These are phyloP conservation scores for Alternaria ethzedia DNA, from an alignment of 2,329 filamentous ascomycete species.

Conservation along the genomic window DNA sequence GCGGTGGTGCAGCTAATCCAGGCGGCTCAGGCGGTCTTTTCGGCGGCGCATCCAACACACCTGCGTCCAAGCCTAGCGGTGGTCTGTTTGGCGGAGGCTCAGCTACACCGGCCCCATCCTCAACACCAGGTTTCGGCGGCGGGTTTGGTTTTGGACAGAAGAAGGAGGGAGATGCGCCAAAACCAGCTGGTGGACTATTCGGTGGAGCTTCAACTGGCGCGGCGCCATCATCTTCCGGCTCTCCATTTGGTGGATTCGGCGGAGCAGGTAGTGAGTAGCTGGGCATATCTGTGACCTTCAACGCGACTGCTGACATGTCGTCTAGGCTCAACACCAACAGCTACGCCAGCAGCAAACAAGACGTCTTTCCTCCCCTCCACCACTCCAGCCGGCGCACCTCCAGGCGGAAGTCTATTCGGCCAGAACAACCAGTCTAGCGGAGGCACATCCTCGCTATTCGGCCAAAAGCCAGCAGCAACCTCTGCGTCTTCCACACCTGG, in stretches of 20 bases:
- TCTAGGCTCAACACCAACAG: slow-evolving; percentile 33
- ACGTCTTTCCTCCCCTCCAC: slow-evolving; percentile 47
- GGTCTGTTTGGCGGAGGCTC: slow-evolving; percentile 36
- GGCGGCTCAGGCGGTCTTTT: slow-evolving; percentile 30
- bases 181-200: slow-evolving; percentile 29
- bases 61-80: slow-evolving; percentile 35
- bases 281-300: background rate
- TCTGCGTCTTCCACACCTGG: slow-evolving; percentile 34
- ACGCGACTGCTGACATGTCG: slow-evolving; percentile 11
- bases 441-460: slow-evolving; percentile 21
- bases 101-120: slow-evolving; percentile 31
- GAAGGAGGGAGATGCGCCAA: slow-evolving; percentile 28
- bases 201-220: slow-evolving; percentile 18
- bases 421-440: slow-evolving; percentile 21
- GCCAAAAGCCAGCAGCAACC: slow-evolving; percentile 34
- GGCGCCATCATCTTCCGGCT: slow-evolving; percentile 22
- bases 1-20: slow-evolving; percentile 16
- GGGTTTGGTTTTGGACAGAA: slow-evolving; percentile 23
- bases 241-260: slow-evolving; percentile 19
- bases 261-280: slow-evolving; percentile 15
- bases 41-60: slow-evolving; percentile 35
- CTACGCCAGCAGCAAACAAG: slow-evolving; percentile 46
- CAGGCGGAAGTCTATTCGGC: slow-evolving; percentile 39
- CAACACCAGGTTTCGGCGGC: slow-evolving; percentile 23
- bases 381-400: slow-evolving; percentile 48